phyloP scores from a whole-genome alignment of 805 yeast genomes.

The Yarrowia divulgata region DNA sequence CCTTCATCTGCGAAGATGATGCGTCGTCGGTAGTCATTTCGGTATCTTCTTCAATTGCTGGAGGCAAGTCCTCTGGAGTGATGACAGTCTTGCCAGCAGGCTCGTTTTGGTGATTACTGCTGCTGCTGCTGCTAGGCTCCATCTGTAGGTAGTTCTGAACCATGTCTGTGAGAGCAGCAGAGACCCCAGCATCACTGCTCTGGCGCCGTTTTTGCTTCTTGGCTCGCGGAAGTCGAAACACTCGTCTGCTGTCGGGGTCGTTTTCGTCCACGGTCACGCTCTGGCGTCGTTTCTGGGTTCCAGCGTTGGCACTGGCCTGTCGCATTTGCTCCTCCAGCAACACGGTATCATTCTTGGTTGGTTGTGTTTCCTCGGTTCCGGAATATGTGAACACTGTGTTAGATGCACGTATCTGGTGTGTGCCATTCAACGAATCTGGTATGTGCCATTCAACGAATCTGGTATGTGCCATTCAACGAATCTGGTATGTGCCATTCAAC shows the following conservation, averaged over 20 bases:
- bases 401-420: background rate
- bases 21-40: conserved; percentile 17
- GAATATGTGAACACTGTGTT: conserved; percentile 46
- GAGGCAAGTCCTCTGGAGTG: conserved; percentile 5
- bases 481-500: too few relatives aligned
- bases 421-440: too few relatives aligned
- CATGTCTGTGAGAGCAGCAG: conserved; percentile 78
- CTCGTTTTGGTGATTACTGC: too few relatives aligned
- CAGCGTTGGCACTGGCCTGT: background rate
- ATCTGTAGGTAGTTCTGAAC: conserved; percentile 63
- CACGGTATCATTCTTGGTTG: conserved; percentile 42
- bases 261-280: conserved; percentile 6
- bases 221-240: conserved; percentile 39
- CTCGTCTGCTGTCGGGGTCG: background rate
- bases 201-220: conserved; percentile 40
- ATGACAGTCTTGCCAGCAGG: conserved; percentile 27
- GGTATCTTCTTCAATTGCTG: conserved; percentile 25
- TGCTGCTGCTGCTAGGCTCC: conserved; percentile 45
- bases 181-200: conserved; percentile 51
- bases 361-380: conserved; percentile 47
- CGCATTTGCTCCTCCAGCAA: conserved; percentile 39
- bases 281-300: conserved; percentile 19
- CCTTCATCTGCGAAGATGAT: conserved; percentile 23
- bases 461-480: too few relatives aligned
- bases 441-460: too few relatives aligned